Conservation (phyloP, 169 alveolate species). For the Toxoplasma gondii region DNA sequence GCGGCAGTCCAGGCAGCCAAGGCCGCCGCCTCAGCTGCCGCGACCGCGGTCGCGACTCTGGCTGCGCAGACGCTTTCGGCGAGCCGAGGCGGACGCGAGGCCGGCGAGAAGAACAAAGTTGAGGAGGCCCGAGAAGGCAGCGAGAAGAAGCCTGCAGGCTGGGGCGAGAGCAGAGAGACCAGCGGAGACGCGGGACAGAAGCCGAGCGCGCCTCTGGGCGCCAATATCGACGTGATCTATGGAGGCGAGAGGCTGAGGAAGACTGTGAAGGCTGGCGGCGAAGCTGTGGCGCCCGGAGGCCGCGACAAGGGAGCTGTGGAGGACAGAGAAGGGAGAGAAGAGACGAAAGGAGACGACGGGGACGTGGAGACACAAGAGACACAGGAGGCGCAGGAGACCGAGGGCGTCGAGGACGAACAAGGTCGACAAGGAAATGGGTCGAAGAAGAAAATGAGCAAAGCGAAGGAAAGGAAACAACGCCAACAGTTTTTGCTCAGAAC, state of each 20-base stretch:
- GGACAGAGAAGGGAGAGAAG: not conserved
- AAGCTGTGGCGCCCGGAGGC: not conserved
- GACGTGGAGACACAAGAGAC: not conserved
- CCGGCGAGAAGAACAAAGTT: not conserved
- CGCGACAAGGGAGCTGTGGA: not conserved
- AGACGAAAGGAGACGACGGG: not conserved
- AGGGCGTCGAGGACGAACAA: constrained; percentile 7
- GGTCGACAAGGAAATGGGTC: constrained; percentile 10
- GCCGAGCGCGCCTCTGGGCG: too few species aligned
- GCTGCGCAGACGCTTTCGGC: constrained; percentile 48
- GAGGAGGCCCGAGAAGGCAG: too few species aligned
- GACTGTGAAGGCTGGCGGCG: not conserved
- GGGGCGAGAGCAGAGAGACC: too few species aligned
- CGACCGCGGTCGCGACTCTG: constrained; percentile 47
- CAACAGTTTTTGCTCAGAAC: constrained; percentile 60
- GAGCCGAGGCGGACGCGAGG: not conserved
- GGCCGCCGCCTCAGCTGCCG: constrained; percentile 52
- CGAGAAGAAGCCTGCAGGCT: too few species aligned
- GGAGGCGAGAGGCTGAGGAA: too few species aligned
- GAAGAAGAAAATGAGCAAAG: constrained; percentile 54
- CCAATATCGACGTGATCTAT: too few species aligned
- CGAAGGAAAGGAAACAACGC: constrained; percentile 53
- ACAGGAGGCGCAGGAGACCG: not conserved
- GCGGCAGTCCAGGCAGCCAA: constrained; percentile 10
- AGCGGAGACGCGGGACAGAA: too few species aligned